Evolutionary conservation across 495 filamentous ascomycete species (phyloP), one percentile per base, ranked within the genome.

Genomic region (Annulohypoxylon nitens): DNA sequence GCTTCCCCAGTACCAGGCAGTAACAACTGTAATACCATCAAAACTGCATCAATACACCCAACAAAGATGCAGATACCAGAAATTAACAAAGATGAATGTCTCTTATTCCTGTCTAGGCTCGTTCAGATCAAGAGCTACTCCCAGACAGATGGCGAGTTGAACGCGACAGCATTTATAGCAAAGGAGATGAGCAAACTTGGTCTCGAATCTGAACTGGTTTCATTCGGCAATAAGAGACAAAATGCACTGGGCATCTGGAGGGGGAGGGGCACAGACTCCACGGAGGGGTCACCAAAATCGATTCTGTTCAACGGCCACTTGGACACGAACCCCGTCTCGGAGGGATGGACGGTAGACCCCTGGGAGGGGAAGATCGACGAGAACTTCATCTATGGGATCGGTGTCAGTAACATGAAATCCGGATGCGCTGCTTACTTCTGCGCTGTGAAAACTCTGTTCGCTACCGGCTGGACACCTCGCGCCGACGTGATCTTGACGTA

Each of bases 281-380:
- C 55, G 26, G 45, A 26, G 45, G 43, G 34, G 25, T 53, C 57
- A 0, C 57, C 65, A 10, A 78, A 79, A 48, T 80, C 81, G 1
- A 75, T 86, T 4, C 83, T 86, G 77, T 81, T 85, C 69, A 85
- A 85, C 36, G 83, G 84, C 11, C 84, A 86, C 53, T 73, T 83
- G 2, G 84, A 86, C 66, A 86, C 83, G 3, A 71, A 71, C 48
- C 69, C 61, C 25, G 69, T 71, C 34, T 60, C 69, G 14, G 69
- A 71, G 23, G 69, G 69, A 16, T 71, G 69, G 69, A 71, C 69
- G 18, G 45, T 71, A 47, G 69, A 71, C 54, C 69, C 61, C 39
- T 71, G 69, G 69, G 69, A 64, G 23, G 69, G 61, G 20, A 65
- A 59, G 30, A 63, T 71, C 30, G 68, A 71, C 33, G 69, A 66